Conservation (phyloP, 2,329 filamentous ascomycete species). For the Paecilomyces niveus region DNA sequence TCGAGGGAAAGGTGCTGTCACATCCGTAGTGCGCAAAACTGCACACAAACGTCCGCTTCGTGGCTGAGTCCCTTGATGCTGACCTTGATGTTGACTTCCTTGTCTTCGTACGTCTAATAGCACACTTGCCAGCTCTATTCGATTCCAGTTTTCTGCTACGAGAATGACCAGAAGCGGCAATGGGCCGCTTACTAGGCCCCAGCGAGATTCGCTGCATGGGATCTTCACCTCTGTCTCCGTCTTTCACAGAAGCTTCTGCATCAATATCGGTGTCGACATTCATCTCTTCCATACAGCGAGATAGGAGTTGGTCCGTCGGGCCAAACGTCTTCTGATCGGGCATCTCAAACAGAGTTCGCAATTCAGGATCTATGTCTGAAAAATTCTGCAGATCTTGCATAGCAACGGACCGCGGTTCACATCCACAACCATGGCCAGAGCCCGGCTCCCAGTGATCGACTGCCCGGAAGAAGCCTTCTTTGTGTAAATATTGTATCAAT, state of each 20-base stretch:
- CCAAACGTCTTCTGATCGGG: neutral
- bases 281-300: neutral
- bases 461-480: neutral
- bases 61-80: constrained; percentile 1
- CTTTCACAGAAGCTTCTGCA: neutral
- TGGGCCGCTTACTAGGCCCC: neutral
- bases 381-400: neutral
- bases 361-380: neutral
- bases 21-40: constrained; percentile 76
- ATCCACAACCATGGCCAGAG: neutral
- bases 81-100: neutral
- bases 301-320: neutral
- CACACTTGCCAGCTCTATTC: neutral
- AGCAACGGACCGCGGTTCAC: neutral
- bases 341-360: neutral
- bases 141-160: neutral
- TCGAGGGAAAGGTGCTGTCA: constrained; percentile 62
- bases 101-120: neutral
- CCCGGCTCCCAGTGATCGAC: neutral
- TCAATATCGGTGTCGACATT: constrained; percentile 7
- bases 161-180: neutral
- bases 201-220: neutral
- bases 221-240: neutral
- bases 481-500: neutral
- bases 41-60: constrained; percentile 59